Conservation (phyloP, 208 protist species). For the Wallacemonas sp. region DNA sequence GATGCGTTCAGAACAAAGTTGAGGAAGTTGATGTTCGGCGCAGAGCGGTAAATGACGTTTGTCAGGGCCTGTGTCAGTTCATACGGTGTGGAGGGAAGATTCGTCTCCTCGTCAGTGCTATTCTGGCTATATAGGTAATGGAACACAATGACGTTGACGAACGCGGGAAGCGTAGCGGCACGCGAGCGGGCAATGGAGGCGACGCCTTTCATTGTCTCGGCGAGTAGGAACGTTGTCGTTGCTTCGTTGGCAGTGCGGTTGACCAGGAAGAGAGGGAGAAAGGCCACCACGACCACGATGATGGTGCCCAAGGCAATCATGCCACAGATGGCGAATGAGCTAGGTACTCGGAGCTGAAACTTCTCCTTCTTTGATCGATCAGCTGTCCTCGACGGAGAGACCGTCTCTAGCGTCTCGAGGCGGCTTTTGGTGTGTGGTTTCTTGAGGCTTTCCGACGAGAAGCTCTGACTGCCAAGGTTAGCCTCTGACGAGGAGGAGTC, state of each 20-base stretch:
- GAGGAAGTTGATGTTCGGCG: constrained; percentile 33
- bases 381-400: too few relatives aligned
- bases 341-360: constrained; percentile 7
- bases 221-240: constrained; percentile 39
- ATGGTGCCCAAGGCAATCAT: constrained; percentile 53
- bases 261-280: constrained; percentile 60
- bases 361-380: not conserved
- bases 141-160: constrained; percentile 51
- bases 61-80: constrained; percentile 30
- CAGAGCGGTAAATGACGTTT: constrained; percentile 35
- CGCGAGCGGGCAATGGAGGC: constrained; percentile 44
- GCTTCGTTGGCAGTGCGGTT: constrained; percentile 30
- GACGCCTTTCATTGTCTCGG: constrained; percentile 47
- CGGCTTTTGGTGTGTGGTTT: too few relatives aligned
- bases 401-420: too few relatives aligned
- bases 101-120: constrained; percentile 23
- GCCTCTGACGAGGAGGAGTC: not conserved
- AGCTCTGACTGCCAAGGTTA: not conserved
- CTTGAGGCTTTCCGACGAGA: not conserved
- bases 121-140: constrained; percentile 48
- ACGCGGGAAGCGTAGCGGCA: constrained; percentile 41
- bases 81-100: constrained; percentile 12
- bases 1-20: constrained; percentile 20
- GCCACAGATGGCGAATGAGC: constrained; percentile 36
- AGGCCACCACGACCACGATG: constrained; percentile 46